These are phyloP conservation scores for Symbiodinium pilosum DNA, from an alignment of 73 alveolate genomes.

Conservation along the genomic window DNA sequence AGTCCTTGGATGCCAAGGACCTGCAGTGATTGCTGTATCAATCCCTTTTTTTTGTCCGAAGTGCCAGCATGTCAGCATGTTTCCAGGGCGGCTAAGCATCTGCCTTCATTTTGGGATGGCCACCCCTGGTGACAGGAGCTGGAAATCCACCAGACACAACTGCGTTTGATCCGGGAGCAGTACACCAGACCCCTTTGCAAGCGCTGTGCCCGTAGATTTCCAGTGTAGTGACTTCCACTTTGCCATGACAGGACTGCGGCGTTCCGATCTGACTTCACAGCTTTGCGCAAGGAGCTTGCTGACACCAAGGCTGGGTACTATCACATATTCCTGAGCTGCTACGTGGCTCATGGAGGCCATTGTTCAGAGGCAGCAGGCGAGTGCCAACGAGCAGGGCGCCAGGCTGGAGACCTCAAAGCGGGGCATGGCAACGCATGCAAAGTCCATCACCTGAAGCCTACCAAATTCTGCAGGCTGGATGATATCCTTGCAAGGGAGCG, in stretches of 20 bases:
- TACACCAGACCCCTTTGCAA: neutral
- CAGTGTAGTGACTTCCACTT: neutral
- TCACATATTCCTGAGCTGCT: neutral
- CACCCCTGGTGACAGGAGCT: slow-evolving; percentile 17
- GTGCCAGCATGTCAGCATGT: neutral
- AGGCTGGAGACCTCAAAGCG: neutral
- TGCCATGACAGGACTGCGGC: slow-evolving; percentile 50
- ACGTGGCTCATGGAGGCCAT: neutral
- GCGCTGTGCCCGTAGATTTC: too few species aligned
- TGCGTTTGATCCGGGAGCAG: slow-evolving; percentile 65
- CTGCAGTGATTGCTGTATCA: neutral
- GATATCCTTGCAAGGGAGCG: slow-evolving; percentile 6
- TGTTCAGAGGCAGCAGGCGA: slow-evolving; percentile 51
- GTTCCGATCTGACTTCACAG: slow-evolving; percentile 72
- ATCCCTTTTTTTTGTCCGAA: neutral
- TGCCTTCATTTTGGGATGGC: neutral
- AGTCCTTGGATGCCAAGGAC: slow-evolving; percentile 78
- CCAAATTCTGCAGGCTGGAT: too few species aligned
- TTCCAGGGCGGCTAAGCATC: neutral
- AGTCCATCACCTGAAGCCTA: too few species aligned
- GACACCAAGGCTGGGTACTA: neutral
- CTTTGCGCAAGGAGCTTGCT: slow-evolving; percentile 51
- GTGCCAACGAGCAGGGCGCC: slow-evolving; percentile 31
- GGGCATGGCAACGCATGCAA: too few species aligned
- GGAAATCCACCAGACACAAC: slow-evolving; percentile 74